Evolutionary conservation across 1,139 yeast genomes (phyloP), one percentile per base, ranked within the genome.

Genomic region (Pichiaceae sp.): DNA sequence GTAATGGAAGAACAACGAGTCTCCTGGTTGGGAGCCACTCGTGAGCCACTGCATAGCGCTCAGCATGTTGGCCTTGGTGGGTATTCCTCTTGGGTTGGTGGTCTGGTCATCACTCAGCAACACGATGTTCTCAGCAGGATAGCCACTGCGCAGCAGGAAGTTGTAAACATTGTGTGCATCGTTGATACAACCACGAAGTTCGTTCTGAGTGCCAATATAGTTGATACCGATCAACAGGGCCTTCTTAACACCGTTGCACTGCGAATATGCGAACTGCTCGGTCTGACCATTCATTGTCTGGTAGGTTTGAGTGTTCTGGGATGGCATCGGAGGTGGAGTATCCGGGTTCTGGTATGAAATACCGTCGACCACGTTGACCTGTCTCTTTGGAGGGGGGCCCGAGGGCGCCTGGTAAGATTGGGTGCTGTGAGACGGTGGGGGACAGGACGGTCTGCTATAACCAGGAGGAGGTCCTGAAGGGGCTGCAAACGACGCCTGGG

Each of bases 11-110:
- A 87, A 80, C 42, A 79, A 62, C 19, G 85, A 75, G 64, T 91
- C 94, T 52, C 87, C 85, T n/a, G 96, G 86, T 43, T 68, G 66
- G 1, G 96, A 96, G 45, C 72, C 89, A 32, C 66, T 66, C 18
- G 84, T 94, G 20, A 89, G 70, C 97, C 97, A 89, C 45, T 77
- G 79, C 89, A 87, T 85, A 1, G 94, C 97, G 36, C 85, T 68
- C 30, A 85, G 53, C 52, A 89, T 86, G 57, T 89, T 89, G 9
- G 70, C 79, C 45, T 74, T 68, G 7, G 89, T 79, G 15, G 97
- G 97, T 15, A 82, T 66, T 7, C 24, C 11, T 26, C 79, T 66
- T 23, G 81, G 74, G 48, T 66, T 61, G 15, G 63, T 59, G 15
- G 63, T 59, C 50, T 75, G 80, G 48, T 74, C 80, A 51, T 82